These are phyloP conservation scores for Digitaria exilis DNA, from an alignment of 202 grass and related monocot species.

Conservation along the genomic window DNA sequence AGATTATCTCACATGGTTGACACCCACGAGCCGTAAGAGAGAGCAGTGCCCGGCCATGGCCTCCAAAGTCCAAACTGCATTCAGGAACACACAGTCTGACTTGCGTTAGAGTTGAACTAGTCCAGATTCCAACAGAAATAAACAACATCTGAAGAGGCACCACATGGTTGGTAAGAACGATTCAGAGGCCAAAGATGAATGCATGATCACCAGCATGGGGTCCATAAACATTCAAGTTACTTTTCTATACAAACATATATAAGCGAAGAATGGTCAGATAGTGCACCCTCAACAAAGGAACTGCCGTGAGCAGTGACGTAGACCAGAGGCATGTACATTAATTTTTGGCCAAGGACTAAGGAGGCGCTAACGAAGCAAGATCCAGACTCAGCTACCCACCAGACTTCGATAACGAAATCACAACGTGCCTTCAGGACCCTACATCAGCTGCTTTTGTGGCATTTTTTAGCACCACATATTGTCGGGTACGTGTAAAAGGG, in stretches of 20 bases:
- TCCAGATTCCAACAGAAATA: neutral
- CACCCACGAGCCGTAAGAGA: neutral
- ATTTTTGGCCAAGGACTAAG: neutral
- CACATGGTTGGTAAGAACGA: neutral
- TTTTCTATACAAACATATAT: neutral
- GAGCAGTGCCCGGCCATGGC: neutral
- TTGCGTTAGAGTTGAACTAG: neutral
- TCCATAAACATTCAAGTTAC: neutral
- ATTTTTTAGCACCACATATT: neutral
- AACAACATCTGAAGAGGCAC: slow-evolving; percentile 4
- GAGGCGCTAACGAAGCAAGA: slow-evolving; percentile 12
- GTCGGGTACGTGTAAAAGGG: too few relatives aligned
- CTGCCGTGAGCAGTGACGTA: slow-evolving; percentile 46
- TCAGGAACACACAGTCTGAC: slow-evolving; percentile 12
- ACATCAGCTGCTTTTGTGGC: neutral
- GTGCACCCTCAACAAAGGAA: neutral
- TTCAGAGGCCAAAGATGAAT: slow-evolving; percentile 14
- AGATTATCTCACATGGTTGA: slow-evolving; percentile 18
- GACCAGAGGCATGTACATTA: neutral
- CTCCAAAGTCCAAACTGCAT: slow-evolving; percentile 40
- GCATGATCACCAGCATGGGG: neutral
- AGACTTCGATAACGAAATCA: slow-evolving; percentile 21
- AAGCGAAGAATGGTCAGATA: slow-evolving; percentile 1
- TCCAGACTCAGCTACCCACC: neutral
- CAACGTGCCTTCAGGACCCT: neutral